Percentiles rank a stretch among this genome's conserved stretches.
These are phyloP conservation scores for Cyberlindnera bimundalis DNA, from an alignment of 805 yeast species.

Conservation along the genomic window DNA sequence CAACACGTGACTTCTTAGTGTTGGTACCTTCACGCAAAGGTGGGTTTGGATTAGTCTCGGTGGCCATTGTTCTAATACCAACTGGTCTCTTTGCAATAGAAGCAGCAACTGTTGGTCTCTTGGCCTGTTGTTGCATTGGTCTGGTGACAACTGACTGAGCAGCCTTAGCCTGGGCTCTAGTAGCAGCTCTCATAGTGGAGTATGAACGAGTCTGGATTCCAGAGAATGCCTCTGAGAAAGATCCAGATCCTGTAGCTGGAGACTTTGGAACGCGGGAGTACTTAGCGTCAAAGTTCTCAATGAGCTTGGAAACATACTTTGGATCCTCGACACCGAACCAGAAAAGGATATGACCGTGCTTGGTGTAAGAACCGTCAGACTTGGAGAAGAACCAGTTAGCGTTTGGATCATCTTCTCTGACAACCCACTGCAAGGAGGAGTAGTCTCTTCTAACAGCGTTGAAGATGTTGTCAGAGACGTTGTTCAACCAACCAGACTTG, in stretches of 20 bases:
- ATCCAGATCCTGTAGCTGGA: conserved; percentile 26
- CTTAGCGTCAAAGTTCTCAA: conserved; percentile 47
- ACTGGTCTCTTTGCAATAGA: conserved; percentile 24
- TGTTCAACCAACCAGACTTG: conserved; percentile 94
- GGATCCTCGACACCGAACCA: conserved; percentile 87
- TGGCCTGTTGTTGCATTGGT: conserved; percentile 14
- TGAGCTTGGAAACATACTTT: conserved; percentile 56
- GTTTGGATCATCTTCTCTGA: conserved; percentile 85
- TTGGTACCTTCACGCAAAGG: conserved; percentile 66
- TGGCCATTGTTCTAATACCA: conserved; percentile 32
- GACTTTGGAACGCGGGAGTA: conserved; percentile 31
- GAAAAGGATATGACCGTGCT: conserved; percentile 84
- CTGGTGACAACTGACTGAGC: conserved; percentile 1
- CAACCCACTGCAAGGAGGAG: conserved; percentile 77
- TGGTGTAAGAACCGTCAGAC: conserved; percentile 91
- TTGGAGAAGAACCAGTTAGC: conserved; percentile 88
- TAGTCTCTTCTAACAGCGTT: conserved; percentile 74
- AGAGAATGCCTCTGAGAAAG: conserved; percentile 36
- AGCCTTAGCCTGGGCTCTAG: conserved; percentile 4
- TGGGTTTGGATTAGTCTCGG: conserved; percentile 60
- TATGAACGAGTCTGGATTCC: conserved; percentile 47
- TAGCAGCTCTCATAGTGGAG: conserved; percentile 36
- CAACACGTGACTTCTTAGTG: conserved; percentile 66
- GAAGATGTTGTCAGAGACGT: conserved; percentile 94
- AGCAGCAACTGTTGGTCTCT: conserved; percentile 26